These are phyloP conservation scores for Aspergillus asperescens DNA, from an alignment of 495 filamentous ascomycete species.

Conservation along the genomic window DNA sequence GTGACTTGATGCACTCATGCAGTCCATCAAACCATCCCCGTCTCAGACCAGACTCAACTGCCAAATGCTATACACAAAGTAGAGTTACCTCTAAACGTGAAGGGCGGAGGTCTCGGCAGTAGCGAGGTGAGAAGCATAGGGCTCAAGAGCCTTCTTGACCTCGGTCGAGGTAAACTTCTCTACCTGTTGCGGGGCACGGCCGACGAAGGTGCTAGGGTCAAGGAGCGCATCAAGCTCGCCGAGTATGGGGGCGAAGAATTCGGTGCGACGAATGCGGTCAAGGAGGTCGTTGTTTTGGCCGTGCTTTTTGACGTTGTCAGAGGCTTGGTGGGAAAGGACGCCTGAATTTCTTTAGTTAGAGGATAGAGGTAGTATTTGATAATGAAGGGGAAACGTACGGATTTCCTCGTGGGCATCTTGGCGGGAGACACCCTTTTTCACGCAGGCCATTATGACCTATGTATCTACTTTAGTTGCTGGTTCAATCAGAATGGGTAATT, in stretches of 20 bases:
- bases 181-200: constrained; percentile 55
- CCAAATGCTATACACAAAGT: background rate
- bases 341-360: constrained; percentile 32
- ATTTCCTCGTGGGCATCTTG: constrained; percentile 94
- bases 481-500: background rate
- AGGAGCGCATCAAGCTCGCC: constrained; percentile 69
- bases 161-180: constrained; percentile 53
- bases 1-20: background rate
- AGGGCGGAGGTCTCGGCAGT: constrained; percentile 47
- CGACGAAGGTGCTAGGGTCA: constrained; percentile 62
- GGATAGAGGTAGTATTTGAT: background rate
- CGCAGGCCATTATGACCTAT: constrained; percentile 81
- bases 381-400: constrained; percentile 27
- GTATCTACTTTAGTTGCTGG: constrained; percentile 8
- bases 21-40: background rate
- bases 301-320: constrained; percentile 70
- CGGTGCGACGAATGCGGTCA: constrained; percentile 64
- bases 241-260: constrained; percentile 81
- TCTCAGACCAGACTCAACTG: background rate
- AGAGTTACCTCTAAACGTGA: constrained; percentile 37
- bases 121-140: constrained; percentile 39
- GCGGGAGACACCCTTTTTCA: constrained; percentile 65
- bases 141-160: constrained; percentile 47
- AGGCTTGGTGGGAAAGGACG: constrained; percentile 82
- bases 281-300: constrained; percentile 81